These are phyloP conservation scores for Macadamia tetraphylla DNA, from an alignment of 164 flowering plant species.

Conservation along the genomic window DNA sequence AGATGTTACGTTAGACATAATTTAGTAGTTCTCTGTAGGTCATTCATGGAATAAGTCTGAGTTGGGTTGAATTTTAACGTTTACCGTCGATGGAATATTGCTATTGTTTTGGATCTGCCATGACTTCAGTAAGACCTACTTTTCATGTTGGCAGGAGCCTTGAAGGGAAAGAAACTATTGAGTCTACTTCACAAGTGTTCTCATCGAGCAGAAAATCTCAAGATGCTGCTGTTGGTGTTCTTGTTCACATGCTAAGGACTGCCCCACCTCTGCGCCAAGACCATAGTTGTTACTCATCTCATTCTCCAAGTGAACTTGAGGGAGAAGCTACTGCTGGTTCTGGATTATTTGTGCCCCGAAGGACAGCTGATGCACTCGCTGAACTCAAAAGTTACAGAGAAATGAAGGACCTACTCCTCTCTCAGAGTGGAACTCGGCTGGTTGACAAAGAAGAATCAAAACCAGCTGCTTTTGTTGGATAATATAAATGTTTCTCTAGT, in stretches of 20 bases:
- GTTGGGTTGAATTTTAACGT: no score
- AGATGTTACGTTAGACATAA: no score
- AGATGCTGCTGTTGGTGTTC: conserved; percentile 79
- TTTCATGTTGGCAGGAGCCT: conserved; percentile 18
- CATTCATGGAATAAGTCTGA: neutral
- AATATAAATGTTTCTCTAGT: neutral
- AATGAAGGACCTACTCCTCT: conserved; percentile 69
- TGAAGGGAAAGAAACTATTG: conserved; percentile 39
- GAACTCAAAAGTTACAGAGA: conserved; percentile 73
- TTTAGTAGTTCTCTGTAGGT: neutral
- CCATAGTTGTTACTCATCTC: conserved; percentile 46
- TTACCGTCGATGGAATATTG: neutral
- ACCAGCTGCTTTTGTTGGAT: conserved; percentile 7
- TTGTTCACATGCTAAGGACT: conserved; percentile 77
- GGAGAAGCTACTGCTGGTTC: conserved; percentile 47
- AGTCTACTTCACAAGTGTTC: conserved; percentile 30
- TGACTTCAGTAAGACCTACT: neutral
- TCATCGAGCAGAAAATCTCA: conserved; percentile 54
- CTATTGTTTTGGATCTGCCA: neutral
- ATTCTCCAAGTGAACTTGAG: conserved; percentile 34
- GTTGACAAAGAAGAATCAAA: conserved; percentile 22
- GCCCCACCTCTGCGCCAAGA: conserved; percentile 90
- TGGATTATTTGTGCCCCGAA: conserved; percentile 55
- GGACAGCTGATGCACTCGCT: conserved; percentile 75
- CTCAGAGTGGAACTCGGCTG: conserved; percentile 51